Base-by-base conservation (phyloP, 495 filamentous ascomycete genomes). In the Penicillium maclennaniae region DNA sequence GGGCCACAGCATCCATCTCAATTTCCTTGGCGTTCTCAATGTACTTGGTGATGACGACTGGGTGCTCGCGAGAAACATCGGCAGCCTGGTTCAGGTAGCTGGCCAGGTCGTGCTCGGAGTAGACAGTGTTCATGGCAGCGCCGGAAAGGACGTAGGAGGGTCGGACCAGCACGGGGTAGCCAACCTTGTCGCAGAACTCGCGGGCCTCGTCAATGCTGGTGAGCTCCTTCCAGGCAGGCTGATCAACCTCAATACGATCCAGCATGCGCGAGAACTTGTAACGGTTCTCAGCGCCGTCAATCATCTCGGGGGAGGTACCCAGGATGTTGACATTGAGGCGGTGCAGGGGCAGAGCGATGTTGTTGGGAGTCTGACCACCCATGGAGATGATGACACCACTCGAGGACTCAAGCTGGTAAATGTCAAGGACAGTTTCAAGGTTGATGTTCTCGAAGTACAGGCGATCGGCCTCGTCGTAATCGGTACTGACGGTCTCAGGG, bases 191-290 rank as follows among this genome's bases (percentile, higher is more conserved):
- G 57, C 92, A 95, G 69, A 98, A 98, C 31, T 77, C 79, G 53
- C 82, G 84, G 12, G 93, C 93, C 45, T 91, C 93, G 27, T 89
- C 84, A 44, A 95, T 83, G 59, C 89, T 96, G 6, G 91, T 96
- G 23, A 98, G 78, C 66, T 98, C 93, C 74, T 96, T 96, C 93
- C 93, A 98, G 6, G 88, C 86, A 19, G 93, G 93, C 67, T 98
- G 93, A 63, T 98, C 93, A 43, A 98, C 91, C 39, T 83, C 85
- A 53, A 97, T 95, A 53, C 89, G 86, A 69, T 98, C 93, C 36
- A 98, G 77, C 72, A 98, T 97, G 59, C 91, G 91, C 6, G 92
- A 97, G 77, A 98, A 98, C 74, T 98, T 97, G 79, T 96, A 96
- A 17, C 93, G 85, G 69, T 98, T 98, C 73, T 98, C 93, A 10